Evolutionary conservation across 73 alveolate species (phyloP).

Genomic region (Urostyla sp.): DNA sequence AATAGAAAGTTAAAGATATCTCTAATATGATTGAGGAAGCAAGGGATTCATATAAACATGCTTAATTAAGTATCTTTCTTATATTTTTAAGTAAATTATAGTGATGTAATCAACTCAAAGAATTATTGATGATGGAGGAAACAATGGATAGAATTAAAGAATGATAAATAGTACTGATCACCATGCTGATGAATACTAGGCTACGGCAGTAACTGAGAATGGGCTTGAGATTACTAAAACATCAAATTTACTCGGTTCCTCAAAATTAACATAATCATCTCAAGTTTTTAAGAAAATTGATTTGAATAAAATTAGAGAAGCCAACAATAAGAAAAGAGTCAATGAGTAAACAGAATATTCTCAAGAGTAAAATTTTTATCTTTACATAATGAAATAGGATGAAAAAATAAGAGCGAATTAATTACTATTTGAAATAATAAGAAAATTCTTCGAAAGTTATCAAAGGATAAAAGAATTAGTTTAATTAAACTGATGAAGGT

Average conservation of each 20-base stretch:
- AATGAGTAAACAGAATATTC: neutral
- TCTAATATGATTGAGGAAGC: slow-evolving; percentile 23
- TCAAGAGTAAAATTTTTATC: neutral
- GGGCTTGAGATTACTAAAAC: neutral
- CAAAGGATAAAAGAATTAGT: neutral
- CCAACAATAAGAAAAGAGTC: no score
- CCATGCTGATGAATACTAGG: slow-evolving; percentile 5
- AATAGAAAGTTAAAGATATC: neutral
- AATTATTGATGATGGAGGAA: slow-evolving; percentile 29
- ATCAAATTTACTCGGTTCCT: no score
- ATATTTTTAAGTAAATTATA: neutral
- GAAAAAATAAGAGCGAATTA: neutral
- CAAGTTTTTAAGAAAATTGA: neutral
- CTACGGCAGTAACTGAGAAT: slow-evolving; percentile 45
- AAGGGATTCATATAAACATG: slow-evolving; percentile 26
- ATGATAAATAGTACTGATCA: neutral
- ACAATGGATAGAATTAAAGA: slow-evolving; percentile 1
- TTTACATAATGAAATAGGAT: neutral
- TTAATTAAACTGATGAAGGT: slow-evolving; percentile 4
- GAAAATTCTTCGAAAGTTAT: neutral
- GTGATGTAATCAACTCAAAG: slow-evolving; percentile 31
- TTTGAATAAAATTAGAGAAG: neutral
- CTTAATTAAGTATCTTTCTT: slow-evolving; percentile 12
- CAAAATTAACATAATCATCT: neutral
- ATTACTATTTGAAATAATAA: no score